A percentile compares a stretch with the other conserved stretches of the same genome.
Evolutionary conservation across 129 eudicot species (phyloP).

Genomic region (Pulicaria dysenterica): DNA sequence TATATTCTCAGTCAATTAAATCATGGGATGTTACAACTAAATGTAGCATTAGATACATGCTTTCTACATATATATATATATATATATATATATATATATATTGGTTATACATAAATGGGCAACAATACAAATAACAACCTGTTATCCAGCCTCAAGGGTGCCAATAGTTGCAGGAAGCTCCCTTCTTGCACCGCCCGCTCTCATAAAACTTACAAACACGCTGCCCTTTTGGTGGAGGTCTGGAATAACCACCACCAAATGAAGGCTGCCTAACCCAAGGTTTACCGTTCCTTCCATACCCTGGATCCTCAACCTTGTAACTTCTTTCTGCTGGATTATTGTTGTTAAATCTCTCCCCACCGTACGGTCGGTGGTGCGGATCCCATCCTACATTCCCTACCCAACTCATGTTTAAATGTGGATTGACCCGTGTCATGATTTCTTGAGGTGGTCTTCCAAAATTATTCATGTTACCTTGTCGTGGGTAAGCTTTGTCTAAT

Average conservation of each 20-base stretch:
- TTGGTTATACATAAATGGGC: conserved; percentile 33
- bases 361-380: conserved; percentile 24
- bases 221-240: conserved; percentile 52
- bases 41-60: conserved; percentile 18
- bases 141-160: conserved; percentile 47
- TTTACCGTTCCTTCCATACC: conserved; percentile 44
- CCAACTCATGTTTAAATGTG: conserved; percentile 31
- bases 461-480: conserved; percentile 2
- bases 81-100: conserved; percentile 30
- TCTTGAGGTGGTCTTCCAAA: conserved; percentile 52
- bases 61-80: conserved; percentile 30
- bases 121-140: conserved; percentile 22
- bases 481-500: conserved; percentile 31
- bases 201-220: conserved; percentile 68
- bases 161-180: conserved; percentile 69
- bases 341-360: conserved; percentile 38
- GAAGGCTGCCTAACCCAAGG: conserved; percentile 50
- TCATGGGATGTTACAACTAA: conserved; percentile 32
- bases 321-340: conserved; percentile 47
- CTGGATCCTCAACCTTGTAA: conserved; percentile 36
- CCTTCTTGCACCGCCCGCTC: conserved; percentile 74
- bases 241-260: conserved; percentile 50
- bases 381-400: conserved; percentile 39
- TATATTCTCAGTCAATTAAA: conserved; percentile 30
- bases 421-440: conserved; percentile 34